Conservation (phyloP, 495 filamentous ascomycete species). For the Saxophila tyrrhenica region DNA sequence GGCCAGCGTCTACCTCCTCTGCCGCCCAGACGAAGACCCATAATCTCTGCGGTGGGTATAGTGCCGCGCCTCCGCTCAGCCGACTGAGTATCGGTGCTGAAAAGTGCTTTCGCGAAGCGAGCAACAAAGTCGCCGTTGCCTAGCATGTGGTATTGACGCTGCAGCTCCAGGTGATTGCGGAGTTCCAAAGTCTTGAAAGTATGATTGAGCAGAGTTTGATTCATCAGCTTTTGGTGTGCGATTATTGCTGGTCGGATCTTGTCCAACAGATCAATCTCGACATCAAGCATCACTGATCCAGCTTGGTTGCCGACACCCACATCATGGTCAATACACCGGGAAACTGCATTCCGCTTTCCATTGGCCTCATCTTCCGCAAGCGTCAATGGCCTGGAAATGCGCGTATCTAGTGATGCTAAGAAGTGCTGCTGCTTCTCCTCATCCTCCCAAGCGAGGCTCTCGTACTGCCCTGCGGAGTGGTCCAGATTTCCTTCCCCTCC, state of each 20-base stretch:
- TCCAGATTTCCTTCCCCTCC: neutral
- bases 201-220: conserved; percentile 63
- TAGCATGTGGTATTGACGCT: conserved; percentile 70
- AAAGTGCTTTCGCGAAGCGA: conserved; percentile 69
- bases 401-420: conserved; percentile 1
- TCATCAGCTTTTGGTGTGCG: conserved; percentile 64
- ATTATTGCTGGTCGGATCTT: conserved; percentile 49
- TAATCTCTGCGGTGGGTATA: conserved; percentile 54
- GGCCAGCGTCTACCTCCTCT: conserved; percentile 68
- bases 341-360: neutral
- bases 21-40: conserved; percentile 64
- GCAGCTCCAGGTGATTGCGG: conserved; percentile 62
- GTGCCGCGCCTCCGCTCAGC: conserved; percentile 61
- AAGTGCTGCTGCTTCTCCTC: conserved; percentile 50
- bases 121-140: conserved; percentile 74
- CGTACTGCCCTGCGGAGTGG: neutral
- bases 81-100: conserved; percentile 70
- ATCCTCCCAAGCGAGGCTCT: conserved; percentile 19
- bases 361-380: neutral
- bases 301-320: neutral
- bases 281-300: neutral
- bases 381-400: neutral
- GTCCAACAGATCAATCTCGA: conserved; percentile 1
- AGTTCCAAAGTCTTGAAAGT: conserved; percentile 67
- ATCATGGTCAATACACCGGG: neutral